These are phyloP conservation scores for Lyophyllum semitale DNA, from an alignment of 768 basidiomycete species.

Conservation along the genomic window DNA sequence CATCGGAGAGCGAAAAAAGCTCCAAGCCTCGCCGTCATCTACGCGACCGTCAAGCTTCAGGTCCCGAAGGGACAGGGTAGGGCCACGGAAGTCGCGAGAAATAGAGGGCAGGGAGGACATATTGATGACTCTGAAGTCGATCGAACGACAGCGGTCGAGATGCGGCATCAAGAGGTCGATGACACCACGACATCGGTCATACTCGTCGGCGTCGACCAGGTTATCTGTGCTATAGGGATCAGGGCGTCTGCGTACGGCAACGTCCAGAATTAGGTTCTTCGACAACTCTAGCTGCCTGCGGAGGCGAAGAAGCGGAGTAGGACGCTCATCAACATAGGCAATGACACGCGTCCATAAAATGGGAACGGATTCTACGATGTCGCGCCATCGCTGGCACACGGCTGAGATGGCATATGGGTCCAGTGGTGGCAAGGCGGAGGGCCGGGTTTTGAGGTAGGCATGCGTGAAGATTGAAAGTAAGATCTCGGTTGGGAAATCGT, in stretches of 20 bases:
- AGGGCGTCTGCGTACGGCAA: slow-evolving; percentile 15
- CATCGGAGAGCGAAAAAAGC: not conserved
- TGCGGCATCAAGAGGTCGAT: slow-evolving; percentile 18
- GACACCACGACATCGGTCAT: slow-evolving; percentile 8
- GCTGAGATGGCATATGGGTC: not conserved
- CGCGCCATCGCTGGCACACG: slow-evolving; percentile 5
- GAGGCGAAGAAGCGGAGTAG: slow-evolving; percentile 9
- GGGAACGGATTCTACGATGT: not conserved
- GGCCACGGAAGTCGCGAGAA: slow-evolving; percentile 4
- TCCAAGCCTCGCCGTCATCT: slow-evolving; percentile 12
- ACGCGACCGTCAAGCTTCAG: slow-evolving; percentile 15
- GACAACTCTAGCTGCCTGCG: slow-evolving; percentile 13
- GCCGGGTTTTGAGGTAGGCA: no score
- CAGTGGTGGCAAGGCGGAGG: no score
- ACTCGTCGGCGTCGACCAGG: slow-evolving; percentile 12
- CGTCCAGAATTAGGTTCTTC: slow-evolving; percentile 11
- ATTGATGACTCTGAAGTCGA: slow-evolving; percentile 18
- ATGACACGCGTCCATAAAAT: slow-evolving; percentile 21
- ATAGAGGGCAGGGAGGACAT: slow-evolving; percentile 24
- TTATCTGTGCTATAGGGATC: slow-evolving; percentile 4
- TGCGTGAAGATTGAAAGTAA: not conserved
- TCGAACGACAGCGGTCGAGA: slow-evolving; percentile 16
- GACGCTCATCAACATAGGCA: slow-evolving; percentile 14
- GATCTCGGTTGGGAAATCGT: not conserved
- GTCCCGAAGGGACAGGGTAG: not conserved